phyloP scores from a whole-genome alignment of 2,329 filamentous ascomycete genomes.

The Neonectria coccinea region DNA sequence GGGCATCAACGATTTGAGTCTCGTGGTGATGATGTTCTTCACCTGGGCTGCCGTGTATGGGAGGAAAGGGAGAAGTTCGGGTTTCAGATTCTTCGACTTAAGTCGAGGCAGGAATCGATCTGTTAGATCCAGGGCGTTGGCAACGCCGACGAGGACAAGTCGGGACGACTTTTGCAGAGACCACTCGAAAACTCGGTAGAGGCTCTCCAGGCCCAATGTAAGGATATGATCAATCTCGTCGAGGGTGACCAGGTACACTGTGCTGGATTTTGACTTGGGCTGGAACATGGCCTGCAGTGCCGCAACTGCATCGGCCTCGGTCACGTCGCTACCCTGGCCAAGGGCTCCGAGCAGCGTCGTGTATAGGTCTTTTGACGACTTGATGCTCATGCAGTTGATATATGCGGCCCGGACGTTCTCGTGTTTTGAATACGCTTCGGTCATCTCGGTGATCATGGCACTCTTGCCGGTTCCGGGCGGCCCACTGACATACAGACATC shows the following conservation, averaged over 20 bases:
- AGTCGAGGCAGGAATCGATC: constrained; percentile 94
- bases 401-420: constrained; percentile 76
- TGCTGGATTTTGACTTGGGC: constrained; percentile 65
- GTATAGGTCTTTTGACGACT: constrained; percentile 87
- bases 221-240: constrained; percentile 97
- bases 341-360: constrained; percentile 79
- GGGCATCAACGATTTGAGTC: constrained; percentile 80
- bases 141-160: constrained; percentile 89
- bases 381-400: constrained; percentile 98
- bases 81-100: constrained; percentile 92
- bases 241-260: constrained; percentile 84
- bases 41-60: constrained; percentile 92
- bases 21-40: constrained; percentile 84
- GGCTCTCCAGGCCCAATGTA: constrained; percentile 85
- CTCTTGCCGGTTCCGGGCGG: constrained; percentile 98
- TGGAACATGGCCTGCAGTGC: constrained; percentile 79
- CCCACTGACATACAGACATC: constrained; percentile 94
- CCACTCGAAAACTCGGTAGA: constrained; percentile 98
- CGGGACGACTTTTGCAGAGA: constrained; percentile 84
- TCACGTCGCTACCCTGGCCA: constrained; percentile 67
- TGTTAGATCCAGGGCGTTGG: constrained; percentile 94
- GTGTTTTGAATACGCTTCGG: constrained; percentile 65
- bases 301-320: constrained; percentile 75
- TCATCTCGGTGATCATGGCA: constrained; percentile 87
- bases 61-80: constrained; percentile 88